These are phyloP conservation scores for Nicotiana noctiflora DNA, from an alignment of 257 asterid species.

Conservation along the genomic window DNA sequence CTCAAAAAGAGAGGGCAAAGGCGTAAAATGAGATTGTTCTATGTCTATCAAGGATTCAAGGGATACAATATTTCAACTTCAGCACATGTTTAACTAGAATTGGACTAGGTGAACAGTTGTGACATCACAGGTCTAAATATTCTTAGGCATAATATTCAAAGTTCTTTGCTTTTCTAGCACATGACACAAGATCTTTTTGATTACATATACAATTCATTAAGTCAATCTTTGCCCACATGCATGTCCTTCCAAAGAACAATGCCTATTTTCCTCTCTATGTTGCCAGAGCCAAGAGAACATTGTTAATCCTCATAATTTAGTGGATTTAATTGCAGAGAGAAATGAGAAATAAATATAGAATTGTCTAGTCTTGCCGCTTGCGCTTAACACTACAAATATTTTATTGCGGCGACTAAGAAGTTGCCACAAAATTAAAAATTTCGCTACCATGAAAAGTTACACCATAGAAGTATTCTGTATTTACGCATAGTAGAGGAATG, in stretches of 20 bases:
- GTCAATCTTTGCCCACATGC: not conserved
- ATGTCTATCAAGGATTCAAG: too few relatives aligned
- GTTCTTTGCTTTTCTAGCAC: slow-evolving; percentile 1
- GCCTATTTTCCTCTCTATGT: not conserved
- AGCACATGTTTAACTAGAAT: not conserved
- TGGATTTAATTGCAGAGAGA: not conserved
- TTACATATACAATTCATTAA: not conserved
- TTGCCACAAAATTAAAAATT: too few relatives aligned
- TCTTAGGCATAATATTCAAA: not conserved
- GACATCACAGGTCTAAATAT: not conserved
- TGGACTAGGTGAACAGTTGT: not conserved
- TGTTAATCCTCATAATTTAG: not conserved
- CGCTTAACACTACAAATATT: too few relatives aligned
- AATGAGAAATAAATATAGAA: too few relatives aligned
- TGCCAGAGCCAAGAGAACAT: not conserved
- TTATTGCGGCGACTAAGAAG: too few relatives aligned
- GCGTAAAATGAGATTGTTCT: too few relatives aligned
- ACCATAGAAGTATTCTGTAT: not conserved
- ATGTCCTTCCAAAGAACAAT: not conserved
- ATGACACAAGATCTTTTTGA: not conserved
- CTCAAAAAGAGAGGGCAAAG: too few relatives aligned
- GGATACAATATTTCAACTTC: not conserved
- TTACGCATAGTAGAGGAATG: too few relatives aligned
- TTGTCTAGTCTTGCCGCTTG: too few relatives aligned
- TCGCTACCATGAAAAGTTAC: not conserved